Evolutionary conservation across 1,284 basidiomycete genomes (phyloP), one percentile per base, ranked within the genome.

Genomic region (Farysia itapuensis): DNA sequence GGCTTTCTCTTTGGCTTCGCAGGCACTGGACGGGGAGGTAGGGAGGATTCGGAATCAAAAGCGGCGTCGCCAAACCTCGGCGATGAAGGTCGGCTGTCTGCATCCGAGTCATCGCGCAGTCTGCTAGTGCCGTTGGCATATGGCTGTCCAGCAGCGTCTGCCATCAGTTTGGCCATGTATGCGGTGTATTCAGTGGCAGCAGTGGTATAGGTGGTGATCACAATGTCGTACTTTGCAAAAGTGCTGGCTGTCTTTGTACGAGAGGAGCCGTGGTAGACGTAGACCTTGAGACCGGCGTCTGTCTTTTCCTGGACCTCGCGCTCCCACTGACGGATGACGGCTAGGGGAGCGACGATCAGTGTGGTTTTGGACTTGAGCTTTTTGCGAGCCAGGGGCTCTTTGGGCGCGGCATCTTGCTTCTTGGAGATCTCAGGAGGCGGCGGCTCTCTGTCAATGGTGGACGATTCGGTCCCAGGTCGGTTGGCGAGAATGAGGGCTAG

Each of bases 401-500:
- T 33, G 31, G 31, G 18, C 8, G 35, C 32, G 16, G 28, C 24
- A 2, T 29, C 16, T 2, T 41, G 21, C 7, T 56, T 47, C 29
- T 47, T 56, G 22, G 34, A 39, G 9, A 39, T 36, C 25, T 51
- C 46, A 13, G 29, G 6, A 23, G 41, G 19, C 8, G 41, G 42
- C 5, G 32, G 25, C 1, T 54, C 37, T 5, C 79, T 5, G 93
- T 93, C 37, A 88, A 92, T 4, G 93, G 82, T 0, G 89, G 93
- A 66, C 88, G 92, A n/a, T 8, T 47, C 39, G 15, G 45, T 40
- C 15, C 59, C 91, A 0, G 92, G 91, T 9, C 95, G 80, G 67
- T 95, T 94, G 0, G 93, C 92, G 2, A 94, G 90, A 45, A 97
- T 80, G 33, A 97, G 82, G 73, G 92, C 85, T 33, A 96, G 95